Conservation (phyloP, 192 early-diverging fungal species). For the Linnemannia schmuckeri region DNA sequence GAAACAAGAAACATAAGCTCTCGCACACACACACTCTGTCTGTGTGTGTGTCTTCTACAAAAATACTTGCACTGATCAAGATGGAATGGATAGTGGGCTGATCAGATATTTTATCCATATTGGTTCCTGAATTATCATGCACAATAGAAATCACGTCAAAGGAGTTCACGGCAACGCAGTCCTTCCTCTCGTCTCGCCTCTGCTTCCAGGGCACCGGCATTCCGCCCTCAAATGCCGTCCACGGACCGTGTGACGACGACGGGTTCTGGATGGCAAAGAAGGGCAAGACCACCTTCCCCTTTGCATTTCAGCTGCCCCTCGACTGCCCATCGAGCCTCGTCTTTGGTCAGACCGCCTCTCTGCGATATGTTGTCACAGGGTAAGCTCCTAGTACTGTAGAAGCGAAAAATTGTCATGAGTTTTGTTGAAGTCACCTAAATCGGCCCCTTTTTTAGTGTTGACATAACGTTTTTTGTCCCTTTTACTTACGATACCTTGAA, state of each 20-base stretch:
- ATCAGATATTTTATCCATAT: slow-evolving; percentile 10
- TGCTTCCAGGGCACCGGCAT: slow-evolving; percentile 70
- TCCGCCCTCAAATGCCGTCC: slow-evolving; percentile 71
- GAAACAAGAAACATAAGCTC: background rate
- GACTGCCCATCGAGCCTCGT: slow-evolving; percentile 70
- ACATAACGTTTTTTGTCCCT: slow-evolving; percentile 11
- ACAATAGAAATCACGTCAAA: slow-evolving; percentile 59
- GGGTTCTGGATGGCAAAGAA: slow-evolving; percentile 74
- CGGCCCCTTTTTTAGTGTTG: slow-evolving; percentile 12
- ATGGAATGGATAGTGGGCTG: background rate
- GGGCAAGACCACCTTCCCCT: slow-evolving; percentile 75
- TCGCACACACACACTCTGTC: background rate
- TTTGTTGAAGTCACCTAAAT: background rate
- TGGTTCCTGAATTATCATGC: slow-evolving; percentile 39
- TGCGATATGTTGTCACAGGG: slow-evolving; percentile 74
- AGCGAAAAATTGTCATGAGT: slow-evolving; percentile 7
- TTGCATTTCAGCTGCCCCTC: slow-evolving; percentile 72
- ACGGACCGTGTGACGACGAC: slow-evolving; percentile 60
- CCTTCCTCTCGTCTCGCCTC: slow-evolving; percentile 65
- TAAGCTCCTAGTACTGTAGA: slow-evolving; percentile 23
- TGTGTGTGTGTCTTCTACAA: background rate
- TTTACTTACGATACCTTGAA: background rate
- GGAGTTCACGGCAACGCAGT: slow-evolving; percentile 60
- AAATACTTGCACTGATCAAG: background rate
- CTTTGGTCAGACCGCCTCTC: slow-evolving; percentile 62